Evolutionary conservation across 1,139 yeast species (phyloP).

Genomic region (Geotrichum aggregatum): DNA sequence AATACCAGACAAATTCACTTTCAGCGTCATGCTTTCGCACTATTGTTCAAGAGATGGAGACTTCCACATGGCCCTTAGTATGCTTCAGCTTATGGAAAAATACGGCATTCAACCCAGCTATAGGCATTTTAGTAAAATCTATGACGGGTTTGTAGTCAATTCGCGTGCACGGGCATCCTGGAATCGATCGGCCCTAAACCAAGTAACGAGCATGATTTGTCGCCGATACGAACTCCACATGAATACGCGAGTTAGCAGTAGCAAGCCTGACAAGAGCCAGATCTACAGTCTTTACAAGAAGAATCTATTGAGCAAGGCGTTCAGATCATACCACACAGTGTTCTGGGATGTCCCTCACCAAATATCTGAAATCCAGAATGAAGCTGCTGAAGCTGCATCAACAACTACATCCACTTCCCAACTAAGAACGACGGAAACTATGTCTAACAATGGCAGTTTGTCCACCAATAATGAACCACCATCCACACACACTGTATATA

Average conservation of each 20-base stretch:
- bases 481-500: constrained; percentile 16
- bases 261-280: background rate
- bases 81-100: constrained; percentile 9
- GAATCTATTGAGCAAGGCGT: constrained; percentile 5
- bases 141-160: constrained; percentile 15
- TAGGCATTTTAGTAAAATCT: constrained; percentile 6
- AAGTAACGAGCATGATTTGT: constrained; percentile 9
- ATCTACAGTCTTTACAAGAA: constrained; percentile 1
- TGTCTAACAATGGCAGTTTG: constrained; percentile 1
- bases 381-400: background rate
- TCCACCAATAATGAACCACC: background rate
- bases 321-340: constrained; percentile 11
- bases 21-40: constrained; percentile 16
- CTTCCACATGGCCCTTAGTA: background rate
- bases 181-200: constrained; percentile 9
- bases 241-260: background rate
- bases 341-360: constrained; percentile 12
- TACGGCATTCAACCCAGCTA: constrained; percentile 3
- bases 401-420: background rate
- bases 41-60: constrained; percentile 13
- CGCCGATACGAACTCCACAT: constrained; percentile 6
- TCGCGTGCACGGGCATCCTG: constrained; percentile 8
- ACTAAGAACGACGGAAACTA: background rate
- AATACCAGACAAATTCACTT: constrained; percentile 16
- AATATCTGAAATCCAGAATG: constrained; percentile 1